Base-by-base conservation (phyloP, 352 stramenopile species). In the Phytophthora tentaculata region DNA sequence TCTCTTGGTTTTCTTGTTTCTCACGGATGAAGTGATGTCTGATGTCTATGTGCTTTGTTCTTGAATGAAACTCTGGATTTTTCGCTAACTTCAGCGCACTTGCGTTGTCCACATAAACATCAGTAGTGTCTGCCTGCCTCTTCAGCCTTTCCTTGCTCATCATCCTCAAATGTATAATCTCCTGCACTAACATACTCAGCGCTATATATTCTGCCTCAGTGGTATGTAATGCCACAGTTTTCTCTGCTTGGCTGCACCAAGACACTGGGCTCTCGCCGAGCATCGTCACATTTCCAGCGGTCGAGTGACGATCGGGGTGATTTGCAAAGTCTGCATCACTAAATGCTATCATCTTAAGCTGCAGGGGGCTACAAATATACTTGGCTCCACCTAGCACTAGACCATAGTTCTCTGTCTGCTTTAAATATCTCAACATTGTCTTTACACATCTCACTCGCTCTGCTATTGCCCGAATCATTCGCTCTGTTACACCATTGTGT, bases 151-250 rank as follows among this genome's bases (percentile, higher is more conserved):
- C 22, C 23, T 29, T 29, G 20, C 22, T 35, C 45, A 52, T 52
- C 45, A 52, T 52, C 16, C 45, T 52, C 19, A 52, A 29, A 32
- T 54, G 48, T 41, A 54, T 39, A 37, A 24, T 13, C 10, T 54
- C 5, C 32, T 54, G 48, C 26, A 54, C 48, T 39, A 54, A 7
- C 24, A 41, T 41, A 23, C 48, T 41, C 48, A 54, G 23, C 32
- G 48, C 24, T 19, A 54, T 54, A 20, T 54, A 54, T 23, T 54
- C 48, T 39, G 0, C 24, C 48, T 54, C 24, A 24, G 48, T 54
- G 23, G 23, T 41, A 24, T 41, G 24, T 5, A 41, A 23, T 20
- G 16, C 48, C 24, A 54, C 24, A 19, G 48, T 54, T 24, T 41
- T 41, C 39, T 22, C 39, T 22, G 39, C 39, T 45, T 45, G 39